Base-by-base conservation (phyloP, 495 filamentous ascomycete genomes). In the Penicillium dipodomyicola region DNA sequence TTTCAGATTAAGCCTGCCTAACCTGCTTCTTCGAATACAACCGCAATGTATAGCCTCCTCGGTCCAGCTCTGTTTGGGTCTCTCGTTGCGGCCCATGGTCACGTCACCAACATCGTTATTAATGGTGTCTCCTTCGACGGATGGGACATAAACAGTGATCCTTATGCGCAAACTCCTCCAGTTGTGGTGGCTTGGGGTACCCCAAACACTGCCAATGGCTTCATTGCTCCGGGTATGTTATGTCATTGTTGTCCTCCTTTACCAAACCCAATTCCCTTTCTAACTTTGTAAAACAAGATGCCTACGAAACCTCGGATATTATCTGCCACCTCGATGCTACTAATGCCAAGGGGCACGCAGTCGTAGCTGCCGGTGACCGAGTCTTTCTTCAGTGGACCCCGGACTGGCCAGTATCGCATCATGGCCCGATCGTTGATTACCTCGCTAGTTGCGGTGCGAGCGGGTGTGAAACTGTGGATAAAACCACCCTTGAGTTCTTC, bases 401-500 rank as follows among this genome's bases (percentile, higher is more conserved):
- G 4, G 68, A 70, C 0, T 91, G 88, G 87, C 88, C 87, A 0
- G 69, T 75, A 0, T 78, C 76, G 7, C 87, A 88, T 54, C 79
- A 84, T 56, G 87, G 89, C 8, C 87, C 88, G 7, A 82, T 87
- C 61, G 82, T 90, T 62, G 81, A 82, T 68, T 91, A 90, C 61
- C 77, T 94, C 0, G 89, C 89, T 44, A 73, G 80, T 23, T 91
- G 88, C 74, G 76, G 81, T 58, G 3, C 83, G 80, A 84, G 83
- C 27, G 71, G 80, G 40, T 90, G 87, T 69, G 75, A 81, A 40
- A 77, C 68, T 0, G 86, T 83, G 15, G 80, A 88, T 70, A 84
- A 86, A 70, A 78, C 73, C 0, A 67, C 61, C 0, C 80, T 92
- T 10, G 63, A 84, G 43, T 92, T 85, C 73, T 88, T 91, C 82